Percentiles rank a stretch among this genome's conserved stretches.
These are phyloP conservation scores for Hymenoscyphus linearis DNA, from an alignment of 2,329 filamentous ascomycete genomes.

Conservation along the genomic window DNA sequence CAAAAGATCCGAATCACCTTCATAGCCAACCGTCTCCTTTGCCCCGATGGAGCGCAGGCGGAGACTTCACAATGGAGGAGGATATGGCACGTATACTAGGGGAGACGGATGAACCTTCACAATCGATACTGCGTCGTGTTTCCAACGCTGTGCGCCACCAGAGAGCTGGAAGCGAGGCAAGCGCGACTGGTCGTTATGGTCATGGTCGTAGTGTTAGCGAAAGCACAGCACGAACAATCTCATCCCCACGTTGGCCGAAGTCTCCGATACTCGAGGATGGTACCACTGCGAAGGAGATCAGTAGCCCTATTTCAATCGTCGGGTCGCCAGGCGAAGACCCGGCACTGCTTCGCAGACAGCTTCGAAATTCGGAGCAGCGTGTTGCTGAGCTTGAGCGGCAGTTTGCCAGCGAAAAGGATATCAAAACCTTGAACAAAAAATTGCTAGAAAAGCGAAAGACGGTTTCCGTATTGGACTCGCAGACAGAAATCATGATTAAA, in stretches of 20 bases:
- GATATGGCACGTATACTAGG: conserved; percentile 85
- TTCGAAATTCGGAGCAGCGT: conserved; percentile 75
- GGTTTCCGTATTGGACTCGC: conserved; percentile 87
- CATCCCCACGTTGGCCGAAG: conserved; percentile 63
- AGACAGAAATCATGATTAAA: conserved; percentile 91
- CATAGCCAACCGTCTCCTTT: conserved; percentile 45
- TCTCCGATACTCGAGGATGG: conserved; percentile 57
- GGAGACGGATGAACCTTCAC: conserved; percentile 65
- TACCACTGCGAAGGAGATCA: conserved; percentile 52
- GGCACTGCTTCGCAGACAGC: conserved; percentile 63
- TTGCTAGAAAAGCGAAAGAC: conserved; percentile 91
- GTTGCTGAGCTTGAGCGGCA: conserved; percentile 84
- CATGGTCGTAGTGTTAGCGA: conserved; percentile 62
- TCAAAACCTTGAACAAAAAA: conserved; percentile 70
- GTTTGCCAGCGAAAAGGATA: conserved; percentile 51
- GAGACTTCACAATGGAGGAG: conserved; percentile 90
- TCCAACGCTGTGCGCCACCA: conserved; percentile 94
- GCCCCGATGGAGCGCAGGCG: conserved; percentile 71
- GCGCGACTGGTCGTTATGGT: conserved; percentile 40
- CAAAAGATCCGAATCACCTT: conserved; percentile 46
- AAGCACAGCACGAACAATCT: conserved; percentile 58
- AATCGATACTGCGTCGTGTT: conserved; percentile 79
- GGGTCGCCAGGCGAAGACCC: conserved; percentile 57
- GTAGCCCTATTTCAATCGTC: conserved; percentile 60
- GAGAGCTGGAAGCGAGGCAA: conserved; percentile 72